Evolutionary conservation across 139 green algal species (phyloP), one percentile per base, ranked within the genome.

Genomic region (Volvox africanus): DNA sequence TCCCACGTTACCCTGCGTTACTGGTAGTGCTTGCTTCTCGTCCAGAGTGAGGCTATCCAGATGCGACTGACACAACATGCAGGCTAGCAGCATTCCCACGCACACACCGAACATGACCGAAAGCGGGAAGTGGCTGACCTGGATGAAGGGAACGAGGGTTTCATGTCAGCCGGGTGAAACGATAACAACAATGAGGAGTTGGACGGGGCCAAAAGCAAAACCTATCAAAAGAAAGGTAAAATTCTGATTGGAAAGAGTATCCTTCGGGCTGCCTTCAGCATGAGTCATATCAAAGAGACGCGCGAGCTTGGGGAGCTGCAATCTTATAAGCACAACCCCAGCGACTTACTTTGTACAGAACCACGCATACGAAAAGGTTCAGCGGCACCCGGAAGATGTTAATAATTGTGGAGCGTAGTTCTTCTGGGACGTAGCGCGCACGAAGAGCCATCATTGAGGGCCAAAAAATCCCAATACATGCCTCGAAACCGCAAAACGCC

Each of bases 301-400:
- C 44, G 44, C 5, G 44, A 55, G 44, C 44, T 5, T 55, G 44
- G 5, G 5, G 5, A 9, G 44, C 9, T 55, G 44, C 44, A 55
- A 55, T 55, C 44, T 55, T 9, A 55, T 9, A 9, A 55, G 9
- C 44, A 55, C 9, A 55, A 9, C 5, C 65, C 65, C 65, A 73
- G 65, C 97, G 95, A 99, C 99, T 37, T 95, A 94, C 93, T 33
- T 95, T 95, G 90, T 93, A 93, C 24, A 95, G 76, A 35, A 93
- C 86, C 78, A 99, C 90, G 93, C 98, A 99, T 14, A 99, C 98
- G 88, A 99, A 99, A 30, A 98, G 73, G 95, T 99, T 99, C 88
- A 99, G 95, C 0, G 98, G 98, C 24, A 99, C 97, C 62, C 98
- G 94, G 97, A 99, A 99, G 89, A 97, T 96, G 96, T 99, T 99